Base-by-base conservation (phyloP, 148 eudicot species). In the Dysphania ambrosioides region DNA sequence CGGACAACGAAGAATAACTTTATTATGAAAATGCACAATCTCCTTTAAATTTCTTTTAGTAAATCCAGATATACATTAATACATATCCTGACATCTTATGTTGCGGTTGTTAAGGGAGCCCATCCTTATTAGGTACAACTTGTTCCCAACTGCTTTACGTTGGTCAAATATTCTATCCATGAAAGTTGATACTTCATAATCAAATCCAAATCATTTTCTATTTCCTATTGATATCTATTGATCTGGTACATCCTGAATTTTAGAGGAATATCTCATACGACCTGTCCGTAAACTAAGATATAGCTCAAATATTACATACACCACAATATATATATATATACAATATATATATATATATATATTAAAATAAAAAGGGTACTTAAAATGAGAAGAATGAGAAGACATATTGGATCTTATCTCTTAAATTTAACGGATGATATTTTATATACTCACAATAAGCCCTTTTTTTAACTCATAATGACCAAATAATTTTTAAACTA, bases 121-220 rank as follows among this genome's bases (percentile, higher is more conserved):
- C 70, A 53, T 75, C 63, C 71, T 66, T 66, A 49, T 75, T 75
- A 65, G 77, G 77, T 66, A 36, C 24, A 16, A n/a, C n/a, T n/a
- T 75, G 77, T 75, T 53, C 71, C 71, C 58, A 75, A 75, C 64
- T 27, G 30, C 77, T 53, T 40, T 55, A 66, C 63, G 66, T 21
- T 35, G 10, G 19, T n/a, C 16, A 47, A 61, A 47, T 12, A 24
- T 12, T 21, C 12, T 64, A n/a, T 8, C 32, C 63, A 26, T 24
- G 30, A 23, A 57, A 23, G 29, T 57, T 24, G 29, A 57, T 23
- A 24, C 11, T 23, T 59, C 63, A 13, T 10, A n/a, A 66, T 66
- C 69, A 7, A 27, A 64, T 64, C 21, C 30, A 57, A 57, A 12
- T 1, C 29, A 24, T n/a, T 24, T 57, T 56, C 2, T 56, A 7